Base-by-base conservation (phyloP, 2,329 filamentous ascomycete genomes). In the Ophiocordyceps polyrhachis-furcata region DNA sequence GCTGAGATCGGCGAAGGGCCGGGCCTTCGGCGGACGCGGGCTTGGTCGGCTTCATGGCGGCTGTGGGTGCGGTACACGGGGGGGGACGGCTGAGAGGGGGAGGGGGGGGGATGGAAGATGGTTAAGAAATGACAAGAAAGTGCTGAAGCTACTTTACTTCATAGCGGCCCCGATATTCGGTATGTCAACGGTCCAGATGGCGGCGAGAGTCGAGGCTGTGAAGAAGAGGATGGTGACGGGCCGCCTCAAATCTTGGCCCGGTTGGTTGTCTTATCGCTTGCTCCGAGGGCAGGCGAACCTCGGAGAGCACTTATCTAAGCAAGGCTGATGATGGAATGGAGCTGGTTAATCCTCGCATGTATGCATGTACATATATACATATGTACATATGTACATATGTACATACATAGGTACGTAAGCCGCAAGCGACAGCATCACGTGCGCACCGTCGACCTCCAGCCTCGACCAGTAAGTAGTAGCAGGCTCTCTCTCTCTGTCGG, bases 1-100 rank as follows among this genome's bases (percentile, higher is more conserved):
- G 77, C 55, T 81, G 76, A 46, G 74, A 73, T 58, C 76, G 68
- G 54, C 76, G 71, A 62, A 66, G 69, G 49, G 73, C 70, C 48
- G 62, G 55, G 40, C 61, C 55, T 44, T 68, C 65, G 41, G 56
- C 56, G 37, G 64, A 58, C 46, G 64, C 55, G 23, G 64, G 61
- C 53, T 73, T 76, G 43, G 69, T 67, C 41, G 71, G 69, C 61
- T 73, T 77, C 73, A 77, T 77, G 37, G 54, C 61, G 50, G 20
- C 40, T 25, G 40, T 19, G 15, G 40, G 21, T 17, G 40, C n/a
- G 17, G 17, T 8, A 37, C 15, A 23, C 21, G 21, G 6, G 21
- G 6, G 21, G 21, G 21, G 15, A 38, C 9, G 35, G n/a, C 11
- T 37, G 35, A 17, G n/a, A 14, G 11, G n/a, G 35, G 35, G 17